Conservation (phyloP, 83 land plant species). For the Picea mariana region DNA sequence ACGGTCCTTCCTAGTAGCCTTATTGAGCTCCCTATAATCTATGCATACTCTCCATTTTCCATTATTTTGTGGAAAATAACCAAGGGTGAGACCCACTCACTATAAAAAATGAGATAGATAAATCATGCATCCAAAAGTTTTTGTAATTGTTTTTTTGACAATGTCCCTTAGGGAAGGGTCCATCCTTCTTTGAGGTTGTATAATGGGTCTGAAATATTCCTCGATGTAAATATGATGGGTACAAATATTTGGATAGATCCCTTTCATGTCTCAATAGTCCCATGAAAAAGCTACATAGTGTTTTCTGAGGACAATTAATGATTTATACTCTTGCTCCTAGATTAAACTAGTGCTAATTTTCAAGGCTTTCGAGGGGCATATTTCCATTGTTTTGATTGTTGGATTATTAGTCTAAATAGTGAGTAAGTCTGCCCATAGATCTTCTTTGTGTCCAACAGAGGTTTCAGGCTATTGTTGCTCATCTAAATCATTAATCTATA, state of each 20-base stretch:
- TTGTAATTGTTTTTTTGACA: conserved; percentile 10
- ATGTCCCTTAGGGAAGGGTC: conserved; percentile 4
- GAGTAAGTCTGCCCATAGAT: too few species aligned
- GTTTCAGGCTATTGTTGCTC: too few species aligned
- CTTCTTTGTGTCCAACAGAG: too few species aligned
- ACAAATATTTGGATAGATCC: background rate
- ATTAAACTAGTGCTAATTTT: too few species aligned
- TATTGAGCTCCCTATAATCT: background rate
- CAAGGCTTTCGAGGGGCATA: background rate
- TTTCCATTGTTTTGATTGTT: too few species aligned
- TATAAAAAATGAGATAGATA: conserved; percentile 32
- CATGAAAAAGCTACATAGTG: background rate
- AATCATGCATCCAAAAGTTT: conserved; percentile 19
- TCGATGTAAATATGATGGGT: background rate
- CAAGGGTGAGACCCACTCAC: conserved; percentile 21
- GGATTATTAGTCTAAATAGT: too few species aligned
- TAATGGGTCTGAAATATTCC: background rate
- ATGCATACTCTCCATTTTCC: background rate
- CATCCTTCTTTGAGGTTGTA: conserved; percentile 23
- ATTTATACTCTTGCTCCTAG: background rate
- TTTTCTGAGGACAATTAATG: background rate
- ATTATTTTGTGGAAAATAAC: conserved; percentile 18
- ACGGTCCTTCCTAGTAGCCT: background rate
- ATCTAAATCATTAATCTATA: too few species aligned
- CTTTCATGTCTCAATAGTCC: background rate